Percentiles rank a stretch among this genome's conserved stretches.
phyloP scores from a whole-genome alignment of 768 basidiomycete species.

The Auriscalpium orientale region DNA sequence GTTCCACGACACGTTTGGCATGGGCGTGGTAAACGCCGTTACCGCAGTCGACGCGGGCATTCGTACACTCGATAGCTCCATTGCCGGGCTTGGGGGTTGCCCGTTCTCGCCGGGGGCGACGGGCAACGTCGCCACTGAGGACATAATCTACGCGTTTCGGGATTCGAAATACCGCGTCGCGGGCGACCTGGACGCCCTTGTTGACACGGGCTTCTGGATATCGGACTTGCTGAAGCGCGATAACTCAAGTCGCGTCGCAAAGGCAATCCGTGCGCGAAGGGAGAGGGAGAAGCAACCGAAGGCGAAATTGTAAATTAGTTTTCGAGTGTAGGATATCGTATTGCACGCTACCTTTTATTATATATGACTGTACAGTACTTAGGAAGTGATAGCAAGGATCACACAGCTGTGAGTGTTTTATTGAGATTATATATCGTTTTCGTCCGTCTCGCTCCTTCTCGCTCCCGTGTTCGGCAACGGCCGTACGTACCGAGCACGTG shows the following conservation, averaged over 20 bases:
- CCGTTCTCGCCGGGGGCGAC: conserved; percentile 96
- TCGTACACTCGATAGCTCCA: conserved; percentile 73
- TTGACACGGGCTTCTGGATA: conserved; percentile 80
- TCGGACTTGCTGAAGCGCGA: conserved; percentile 54
- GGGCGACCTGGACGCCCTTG: conserved; percentile 62
- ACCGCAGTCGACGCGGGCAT: conserved; percentile 67
- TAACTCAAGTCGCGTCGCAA: conserved; percentile 71
- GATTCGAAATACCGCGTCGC: conserved; percentile 50
- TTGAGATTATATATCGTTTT: no score
- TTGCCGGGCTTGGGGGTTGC: conserved; percentile 90
- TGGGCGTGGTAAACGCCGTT: conserved; percentile 70
- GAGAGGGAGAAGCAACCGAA: conserved; percentile 26
- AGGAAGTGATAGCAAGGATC: no score
- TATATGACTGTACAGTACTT: no score
- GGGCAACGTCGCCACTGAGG: conserved; percentile 92
- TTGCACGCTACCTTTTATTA: no score
- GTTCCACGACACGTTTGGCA: conserved; percentile 90
- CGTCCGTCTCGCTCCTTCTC: no score
- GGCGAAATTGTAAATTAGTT: background rate
- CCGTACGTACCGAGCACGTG: no score
- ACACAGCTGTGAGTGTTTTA: no score
- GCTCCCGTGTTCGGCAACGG: no score
- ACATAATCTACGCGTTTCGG: conserved; percentile 77
- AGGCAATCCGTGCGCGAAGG: conserved; percentile 54
- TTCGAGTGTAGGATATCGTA: no score